Percentiles rank a stretch among this genome's conserved stretches.
phyloP scores from a whole-genome alignment of 2,329 filamentous ascomycete species.

The Sphaceloma murrayae region DNA sequence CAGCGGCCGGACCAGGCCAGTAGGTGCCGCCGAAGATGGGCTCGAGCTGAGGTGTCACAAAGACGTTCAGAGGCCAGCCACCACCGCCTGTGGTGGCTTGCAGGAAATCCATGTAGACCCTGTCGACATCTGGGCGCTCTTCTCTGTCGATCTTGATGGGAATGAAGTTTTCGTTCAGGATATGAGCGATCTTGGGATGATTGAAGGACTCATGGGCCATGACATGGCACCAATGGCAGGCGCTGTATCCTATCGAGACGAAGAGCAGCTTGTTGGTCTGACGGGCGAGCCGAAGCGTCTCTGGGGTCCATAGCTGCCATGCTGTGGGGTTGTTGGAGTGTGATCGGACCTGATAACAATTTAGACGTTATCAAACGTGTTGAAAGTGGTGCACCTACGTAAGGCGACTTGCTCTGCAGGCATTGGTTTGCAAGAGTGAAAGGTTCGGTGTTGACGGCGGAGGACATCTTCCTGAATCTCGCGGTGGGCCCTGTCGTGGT shows the following conservation, averaged over 20 bases:
- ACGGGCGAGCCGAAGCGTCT: constrained; percentile 66
- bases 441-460: neutral
- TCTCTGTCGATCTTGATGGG: constrained; percentile 90
- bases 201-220: constrained; percentile 90
- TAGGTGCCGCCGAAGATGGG: constrained; percentile 96
- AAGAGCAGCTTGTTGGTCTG: constrained; percentile 82
- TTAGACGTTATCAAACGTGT: constrained; percentile 3
- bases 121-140: constrained; percentile 85
- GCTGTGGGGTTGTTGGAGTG: constrained; percentile 75
- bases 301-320: constrained; percentile 81
- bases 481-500: neutral
- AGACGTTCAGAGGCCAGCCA: constrained; percentile 95
- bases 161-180: constrained; percentile 81
- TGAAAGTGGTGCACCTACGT: constrained; percentile 40
- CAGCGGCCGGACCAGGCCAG: constrained; percentile 72
- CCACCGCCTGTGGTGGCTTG: constrained; percentile 83
- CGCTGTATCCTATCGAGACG: constrained; percentile 86
- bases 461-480: constrained; percentile 4
- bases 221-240: constrained; percentile 86
- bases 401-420: constrained; percentile 54
- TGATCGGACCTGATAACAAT: constrained; percentile 47
- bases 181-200: constrained; percentile 65
- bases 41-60: constrained; percentile 83
- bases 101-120: constrained; percentile 97
- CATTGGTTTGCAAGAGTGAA: constrained; percentile 41